Percentiles rank a stretch among this genome's conserved stretches.
Evolutionary conservation across 768 basidiomycete genomes (phyloP).

Genomic region (Trametes elegans): DNA sequence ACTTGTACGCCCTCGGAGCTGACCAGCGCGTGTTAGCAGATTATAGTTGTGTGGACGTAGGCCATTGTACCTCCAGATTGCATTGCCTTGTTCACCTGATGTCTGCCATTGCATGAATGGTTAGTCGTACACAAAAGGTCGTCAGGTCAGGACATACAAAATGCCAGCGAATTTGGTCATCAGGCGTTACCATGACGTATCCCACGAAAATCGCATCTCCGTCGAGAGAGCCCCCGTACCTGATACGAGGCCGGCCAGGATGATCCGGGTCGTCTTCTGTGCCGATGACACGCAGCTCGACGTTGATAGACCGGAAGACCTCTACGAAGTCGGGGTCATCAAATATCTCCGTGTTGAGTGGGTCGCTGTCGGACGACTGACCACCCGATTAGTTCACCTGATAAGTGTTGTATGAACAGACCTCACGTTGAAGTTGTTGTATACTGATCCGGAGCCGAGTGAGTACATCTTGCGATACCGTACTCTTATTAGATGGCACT

Average conservation of each 20-base stretch:
- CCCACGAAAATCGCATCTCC: constrained; percentile 49
- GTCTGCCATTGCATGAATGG: neutral
- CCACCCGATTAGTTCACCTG: neutral
- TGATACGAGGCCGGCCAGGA: constrained; percentile 51
- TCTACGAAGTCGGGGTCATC: constrained; percentile 50
- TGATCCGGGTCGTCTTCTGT: constrained; percentile 45
- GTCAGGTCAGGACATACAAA: constrained; percentile 44
- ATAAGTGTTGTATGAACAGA: neutral
- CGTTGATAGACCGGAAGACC: constrained; percentile 46
- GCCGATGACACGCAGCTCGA: constrained; percentile 43
- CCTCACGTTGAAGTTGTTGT: constrained; percentile 41
- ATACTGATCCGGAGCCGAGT: constrained; percentile 35
- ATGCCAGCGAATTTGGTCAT: constrained; percentile 60
- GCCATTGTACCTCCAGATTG: constrained; percentile 55
- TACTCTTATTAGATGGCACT: too few relatives aligned
- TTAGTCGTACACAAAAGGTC: neutral
- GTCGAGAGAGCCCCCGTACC: constrained; percentile 49
- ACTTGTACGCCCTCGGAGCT: constrained; percentile 65
- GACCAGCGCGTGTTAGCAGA: neutral
- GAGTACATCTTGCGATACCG: too few relatives aligned
- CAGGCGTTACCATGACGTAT: constrained; percentile 51
- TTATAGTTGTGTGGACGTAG: too few relatives aligned
- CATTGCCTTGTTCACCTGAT: constrained; percentile 47
- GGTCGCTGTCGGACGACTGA: constrained; percentile 31
- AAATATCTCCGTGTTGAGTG: constrained; percentile 47